These are phyloP conservation scores for Casaregolazyma suthepensis DNA, from an alignment of 1,139 yeast species.

Conservation along the genomic window DNA sequence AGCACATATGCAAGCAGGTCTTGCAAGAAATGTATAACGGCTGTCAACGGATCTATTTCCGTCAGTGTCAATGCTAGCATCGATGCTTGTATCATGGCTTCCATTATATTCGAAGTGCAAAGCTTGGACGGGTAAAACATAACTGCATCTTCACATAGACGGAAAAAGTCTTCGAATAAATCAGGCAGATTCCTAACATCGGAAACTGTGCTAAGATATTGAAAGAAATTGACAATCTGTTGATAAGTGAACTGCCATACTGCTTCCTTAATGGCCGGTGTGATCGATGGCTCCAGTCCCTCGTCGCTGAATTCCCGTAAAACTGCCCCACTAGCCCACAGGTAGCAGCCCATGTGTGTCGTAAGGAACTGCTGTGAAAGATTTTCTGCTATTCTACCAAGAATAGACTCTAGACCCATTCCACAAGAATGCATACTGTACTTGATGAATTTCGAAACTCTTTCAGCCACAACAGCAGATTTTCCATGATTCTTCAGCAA, in stretches of 20 bases:
- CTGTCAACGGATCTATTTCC: slow-evolving; percentile 57
- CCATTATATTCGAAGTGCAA: slow-evolving; percentile 45
- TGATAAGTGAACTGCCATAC: slow-evolving; percentile 48
- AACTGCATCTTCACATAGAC: slow-evolving; percentile 73
- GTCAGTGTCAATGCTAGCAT: slow-evolving; percentile 46
- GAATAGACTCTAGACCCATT: slow-evolving; percentile 54
- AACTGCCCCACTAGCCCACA: slow-evolving; percentile 85
- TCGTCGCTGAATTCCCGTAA: slow-evolving; percentile 71
- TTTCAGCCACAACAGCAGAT: slow-evolving; percentile 57
- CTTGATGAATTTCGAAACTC: slow-evolving; percentile 63
- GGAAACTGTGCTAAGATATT: slow-evolving; percentile 26
- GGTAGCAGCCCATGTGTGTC: slow-evolving; percentile 71
- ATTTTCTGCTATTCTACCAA: slow-evolving; percentile 58
- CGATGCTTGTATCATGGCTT: slow-evolving; percentile 56
- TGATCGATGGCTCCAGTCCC: slow-evolving; percentile 22
- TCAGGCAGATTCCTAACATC: slow-evolving; percentile 52
- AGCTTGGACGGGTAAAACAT: slow-evolving; percentile 72
- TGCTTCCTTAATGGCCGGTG: slow-evolving; percentile 33
- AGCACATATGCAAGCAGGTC: slow-evolving; percentile 84
- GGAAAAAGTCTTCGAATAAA: slow-evolving; percentile 79
- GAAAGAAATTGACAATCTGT: slow-evolving; percentile 42
- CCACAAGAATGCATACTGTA: slow-evolving; percentile 62
- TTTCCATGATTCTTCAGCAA: slow-evolving; percentile 51
- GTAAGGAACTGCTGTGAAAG: slow-evolving; percentile 61
- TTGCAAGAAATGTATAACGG: slow-evolving; percentile 68